Evolutionary conservation across 371 early-diverging fungal genomes (phyloP).

Genomic region (Syncephalastrum racemosum): DNA sequence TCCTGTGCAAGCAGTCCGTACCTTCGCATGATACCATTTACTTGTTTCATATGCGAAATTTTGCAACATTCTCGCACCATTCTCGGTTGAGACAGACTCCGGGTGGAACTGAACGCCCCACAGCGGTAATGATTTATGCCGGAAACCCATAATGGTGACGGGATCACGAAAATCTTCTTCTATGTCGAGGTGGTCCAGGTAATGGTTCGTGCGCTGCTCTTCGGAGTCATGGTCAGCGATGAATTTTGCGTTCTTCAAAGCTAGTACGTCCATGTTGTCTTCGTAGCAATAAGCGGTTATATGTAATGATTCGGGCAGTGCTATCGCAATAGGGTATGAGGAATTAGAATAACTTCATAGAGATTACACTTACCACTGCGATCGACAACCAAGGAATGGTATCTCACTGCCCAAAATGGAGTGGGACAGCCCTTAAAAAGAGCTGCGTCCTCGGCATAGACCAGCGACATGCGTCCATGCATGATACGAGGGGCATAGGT

Average conservation of each 20-base stretch:
- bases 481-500: slow-evolving; percentile 70
- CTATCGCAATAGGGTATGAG: slow-evolving; percentile 42
- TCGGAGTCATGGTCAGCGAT: slow-evolving; percentile 23
- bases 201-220: slow-evolving; percentile 20
- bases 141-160: slow-evolving; percentile 79
- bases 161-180: background rate
- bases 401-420: slow-evolving; percentile 81
- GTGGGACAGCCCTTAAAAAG: slow-evolving; percentile 65
- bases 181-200: slow-evolving; percentile 18
- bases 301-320: slow-evolving; percentile 52
- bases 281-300: slow-evolving; percentile 61
- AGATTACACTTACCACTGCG: slow-evolving; percentile 31
- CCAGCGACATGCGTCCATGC: slow-evolving; percentile 80
- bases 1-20: background rate
- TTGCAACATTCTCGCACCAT: slow-evolving; percentile 65
- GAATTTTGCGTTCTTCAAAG: slow-evolving; percentile 31
- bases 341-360: slow-evolving; percentile 1
- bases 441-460: slow-evolving; percentile 18
- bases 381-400: slow-evolving; percentile 87
- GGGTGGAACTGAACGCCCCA: slow-evolving; percentile 98
- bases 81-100: slow-evolving; percentile 88
- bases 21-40: slow-evolving; percentile 29
- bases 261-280: slow-evolving; percentile 44
- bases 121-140: slow-evolving; percentile 68
- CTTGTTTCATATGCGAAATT: slow-evolving; percentile 71